Base-by-base conservation (phyloP, 768 basidiomycete species). In the Mycena maculata region DNA sequence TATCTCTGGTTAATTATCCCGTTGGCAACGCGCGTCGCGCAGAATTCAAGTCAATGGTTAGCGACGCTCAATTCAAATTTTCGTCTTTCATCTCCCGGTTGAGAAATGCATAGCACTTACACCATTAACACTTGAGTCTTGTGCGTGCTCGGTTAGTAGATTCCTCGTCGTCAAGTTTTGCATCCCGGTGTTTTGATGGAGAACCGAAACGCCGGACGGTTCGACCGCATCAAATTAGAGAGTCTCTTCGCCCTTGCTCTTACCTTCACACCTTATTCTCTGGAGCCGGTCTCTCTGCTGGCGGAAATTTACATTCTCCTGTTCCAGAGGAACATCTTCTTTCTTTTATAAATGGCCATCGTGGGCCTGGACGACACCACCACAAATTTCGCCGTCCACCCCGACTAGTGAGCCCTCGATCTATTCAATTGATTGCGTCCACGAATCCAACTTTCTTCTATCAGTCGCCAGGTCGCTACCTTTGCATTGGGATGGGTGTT, bases 401-500 rank as follows among this genome's bases (percentile, higher is more conserved):
- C 79, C 38, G 77, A 81, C 72, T 76, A 60, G 79, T 80, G 42
- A 71, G 79, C 71, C 2, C 45, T 39, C n/a, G n/a, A n/a, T n/a
- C n/a, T 60, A 20, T 53, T 28, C 47, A n/a, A 12, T 39, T 48
- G 20, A 30, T 27, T 13, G 9, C 7, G 12, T 16, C 28, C 25
- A 18, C 33, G 27, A 12, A 55, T 60, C 42, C 36, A 25, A 53
- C 54, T 50, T 28, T 25, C n/a, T n/a, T n/a, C 15, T 8, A 25
- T 30, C 23, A 84, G 83, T 71, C 80, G 77, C 27, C 74, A 80
- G 36, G 72, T 83, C 15, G 71, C 81, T n/a, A 73, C 79, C 3
- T 84, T 84, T 70, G 79, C 79, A 39, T 73, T 83, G 16, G 83
- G 83, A 36, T 81, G 80, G 75, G 81, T 83, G 7, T 82, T 82